Evolutionary conservation across 108 stramenopile genomes (phyloP), one percentile per base, ranked within the genome.

Genomic region (Pseudonitzschia multiseries): DNA sequence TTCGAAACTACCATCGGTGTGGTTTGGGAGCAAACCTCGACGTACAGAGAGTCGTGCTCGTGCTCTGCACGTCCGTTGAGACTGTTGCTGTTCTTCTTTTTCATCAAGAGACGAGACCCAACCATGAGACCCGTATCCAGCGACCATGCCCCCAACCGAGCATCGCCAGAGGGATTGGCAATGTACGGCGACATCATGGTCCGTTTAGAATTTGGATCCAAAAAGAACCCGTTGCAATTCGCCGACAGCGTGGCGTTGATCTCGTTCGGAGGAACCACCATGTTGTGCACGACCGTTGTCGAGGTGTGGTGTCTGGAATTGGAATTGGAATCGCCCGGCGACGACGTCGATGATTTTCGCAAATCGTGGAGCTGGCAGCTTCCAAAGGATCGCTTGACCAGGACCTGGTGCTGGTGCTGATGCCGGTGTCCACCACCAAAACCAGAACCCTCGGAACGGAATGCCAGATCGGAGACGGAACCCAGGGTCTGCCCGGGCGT

Each of bases 351-450:
- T 22, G 78, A 79, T 54, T 73, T 71, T 26, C 78, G 66, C 17
- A 79, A 44, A 36, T 79, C 78, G 18, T 73, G 72, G 14, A 79
- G 68, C 51, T 79, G 78, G 41, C 70, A 67, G 26, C 46, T 53
- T 48, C 78, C 78, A 69, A 73, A 73, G 50, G 78, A 65, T 26
- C 78, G 57, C 28, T 73, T 61, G 29, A 79, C 78, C 48, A 79
- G 36, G 57, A 79, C 27, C 28, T 69, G 43, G 8, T 52, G 54
- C 15, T 14, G 15, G 14, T 21, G 24, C 24, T 51, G 50, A 1
- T 44, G 21, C n/a, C 33, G n/a, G 32, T n/a, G n/a, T n/a, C n/a
- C n/a, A n/a, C n/a, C n/a, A n/a, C n/a, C n/a, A n/a, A n/a, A n/a
- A n/a, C 36, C 36, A 36, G 2, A 36, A 28, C 48, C 60, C 8